Percentiles rank a stretch among this genome's conserved stretches.
These are phyloP conservation scores for Emergomyces pasteurianus DNA, from an alignment of 2,329 filamentous ascomycete genomes.

Conservation along the genomic window DNA sequence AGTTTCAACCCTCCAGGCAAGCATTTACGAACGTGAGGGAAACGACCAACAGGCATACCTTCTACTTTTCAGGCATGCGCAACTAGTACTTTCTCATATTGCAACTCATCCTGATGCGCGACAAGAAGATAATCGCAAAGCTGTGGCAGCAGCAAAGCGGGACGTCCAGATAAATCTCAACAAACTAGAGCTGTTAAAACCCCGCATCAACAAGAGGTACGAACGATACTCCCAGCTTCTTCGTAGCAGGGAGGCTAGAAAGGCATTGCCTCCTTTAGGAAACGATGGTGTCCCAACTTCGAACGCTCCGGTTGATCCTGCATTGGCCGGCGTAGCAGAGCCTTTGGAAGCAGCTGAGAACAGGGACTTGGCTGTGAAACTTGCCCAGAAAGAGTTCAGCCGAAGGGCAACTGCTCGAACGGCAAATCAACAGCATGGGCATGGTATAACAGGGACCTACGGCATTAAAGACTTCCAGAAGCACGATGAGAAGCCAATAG, in stretches of 20 bases:
- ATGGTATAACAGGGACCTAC: neutral
- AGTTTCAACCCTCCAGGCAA: conserved; percentile 45
- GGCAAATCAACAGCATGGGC: neutral
- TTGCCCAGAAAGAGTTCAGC: conserved; percentile 61
- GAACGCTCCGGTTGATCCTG: conserved; percentile 39
- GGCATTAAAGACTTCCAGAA: neutral
- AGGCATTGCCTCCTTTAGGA: conserved; percentile 15
- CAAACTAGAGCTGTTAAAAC: conserved; percentile 67
- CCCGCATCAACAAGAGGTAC: conserved; percentile 59
- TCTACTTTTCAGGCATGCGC: conserved; percentile 78
- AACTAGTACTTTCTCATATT: conserved; percentile 67
- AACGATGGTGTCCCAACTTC: conserved; percentile 4
- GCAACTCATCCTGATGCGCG: conserved; percentile 64
- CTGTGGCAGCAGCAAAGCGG: conserved; percentile 45
- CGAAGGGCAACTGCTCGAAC: conserved; percentile 50
- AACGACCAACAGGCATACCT: conserved; percentile 84
- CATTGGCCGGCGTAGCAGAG: conserved; percentile 44
- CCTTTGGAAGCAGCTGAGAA: conserved; percentile 60
- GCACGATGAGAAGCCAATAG: neutral
- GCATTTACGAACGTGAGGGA: conserved; percentile 72
- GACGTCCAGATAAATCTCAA: conserved; percentile 53
- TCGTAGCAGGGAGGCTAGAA: conserved; percentile 33
- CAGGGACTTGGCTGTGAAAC: conserved; percentile 60
- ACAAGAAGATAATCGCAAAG: conserved; percentile 46
- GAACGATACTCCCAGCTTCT: conserved; percentile 51